Conservation (phyloP, 148 eudicot genomes). For the Euryodendron excelsum region DNA sequence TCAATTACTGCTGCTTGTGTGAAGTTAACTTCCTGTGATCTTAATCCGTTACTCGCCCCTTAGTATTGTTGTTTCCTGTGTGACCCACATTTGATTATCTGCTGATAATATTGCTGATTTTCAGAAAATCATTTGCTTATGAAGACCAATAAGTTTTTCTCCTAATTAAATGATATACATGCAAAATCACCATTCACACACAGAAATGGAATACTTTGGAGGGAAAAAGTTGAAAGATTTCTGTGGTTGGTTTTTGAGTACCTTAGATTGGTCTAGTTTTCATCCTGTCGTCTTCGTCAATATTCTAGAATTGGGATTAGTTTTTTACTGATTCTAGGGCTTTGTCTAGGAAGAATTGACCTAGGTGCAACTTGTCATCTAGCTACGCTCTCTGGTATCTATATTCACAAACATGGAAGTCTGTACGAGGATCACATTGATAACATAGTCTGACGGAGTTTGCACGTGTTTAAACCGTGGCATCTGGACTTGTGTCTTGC, state of each 20-base stretch:
- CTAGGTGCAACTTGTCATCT: no score
- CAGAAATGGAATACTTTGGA: neutral
- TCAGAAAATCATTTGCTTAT: neutral
- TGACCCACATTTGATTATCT: neutral
- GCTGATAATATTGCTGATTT: neutral
- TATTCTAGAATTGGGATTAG: neutral
- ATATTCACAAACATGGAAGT: no score
- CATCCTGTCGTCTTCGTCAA: neutral
- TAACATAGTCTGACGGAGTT: no score
- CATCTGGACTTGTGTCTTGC: no score
- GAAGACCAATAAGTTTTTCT: neutral
- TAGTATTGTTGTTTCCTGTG: no score
- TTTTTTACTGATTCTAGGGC: neutral
- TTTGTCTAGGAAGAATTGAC: no score
- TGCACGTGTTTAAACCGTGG: no score
- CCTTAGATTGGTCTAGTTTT: neutral
- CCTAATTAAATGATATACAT: neutral
- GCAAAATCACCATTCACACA: constrained; percentile 1
- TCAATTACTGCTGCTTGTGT: no score
- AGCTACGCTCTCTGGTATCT: no score
- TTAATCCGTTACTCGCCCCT: no score
- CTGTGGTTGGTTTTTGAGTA: neutral
- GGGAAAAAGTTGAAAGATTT: neutral
- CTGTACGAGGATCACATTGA: no score
- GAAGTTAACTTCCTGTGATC: no score